Percentiles rank a stretch among this genome's conserved stretches.
phyloP scores from a whole-genome alignment of 2,329 filamentous ascomycete species.

The Plectosphaerella plurivora region DNA sequence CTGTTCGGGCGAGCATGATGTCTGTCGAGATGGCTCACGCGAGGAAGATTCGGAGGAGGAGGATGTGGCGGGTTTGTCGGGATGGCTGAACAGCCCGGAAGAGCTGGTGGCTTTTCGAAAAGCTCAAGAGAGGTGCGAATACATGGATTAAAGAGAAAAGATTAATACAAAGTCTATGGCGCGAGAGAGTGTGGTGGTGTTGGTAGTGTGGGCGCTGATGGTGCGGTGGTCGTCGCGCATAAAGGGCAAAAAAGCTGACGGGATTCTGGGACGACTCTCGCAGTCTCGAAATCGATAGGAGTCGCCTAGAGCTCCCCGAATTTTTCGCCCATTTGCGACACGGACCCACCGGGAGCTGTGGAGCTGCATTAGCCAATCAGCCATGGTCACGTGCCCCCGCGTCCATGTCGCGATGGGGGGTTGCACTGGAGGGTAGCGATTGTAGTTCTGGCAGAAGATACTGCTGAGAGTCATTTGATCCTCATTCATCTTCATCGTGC shows the following conservation, averaged over 20 bases:
- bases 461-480: no score
- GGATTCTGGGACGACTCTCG: not conserved
- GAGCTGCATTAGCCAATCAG: not conserved
- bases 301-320: slow-evolving; percentile 2
- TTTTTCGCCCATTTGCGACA: not conserved
- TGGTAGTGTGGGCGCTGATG: not conserved
- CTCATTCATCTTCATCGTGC: no score
- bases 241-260: not conserved
- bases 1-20: slow-evolving; percentile 11
- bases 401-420: not conserved
- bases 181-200: slow-evolving; percentile 5
- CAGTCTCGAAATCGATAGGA: not conserved
- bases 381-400: not conserved
- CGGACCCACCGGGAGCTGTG: not conserved
- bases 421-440: not conserved
- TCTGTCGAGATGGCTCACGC: slow-evolving; percentile 1
- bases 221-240: slow-evolving; percentile 3
- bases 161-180: slow-evolving; percentile 8
- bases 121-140: slow-evolving; percentile 6
- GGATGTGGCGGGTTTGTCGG: not conserved
- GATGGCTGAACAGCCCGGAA: slow-evolving; percentile 3
- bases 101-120: slow-evolving; percentile 2
- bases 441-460: no score
- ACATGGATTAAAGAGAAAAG: not conserved
- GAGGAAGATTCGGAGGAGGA: not conserved